Evolutionary conservation across 129 eudicot species (phyloP).

Genomic region (Glebionis coronaria): DNA sequence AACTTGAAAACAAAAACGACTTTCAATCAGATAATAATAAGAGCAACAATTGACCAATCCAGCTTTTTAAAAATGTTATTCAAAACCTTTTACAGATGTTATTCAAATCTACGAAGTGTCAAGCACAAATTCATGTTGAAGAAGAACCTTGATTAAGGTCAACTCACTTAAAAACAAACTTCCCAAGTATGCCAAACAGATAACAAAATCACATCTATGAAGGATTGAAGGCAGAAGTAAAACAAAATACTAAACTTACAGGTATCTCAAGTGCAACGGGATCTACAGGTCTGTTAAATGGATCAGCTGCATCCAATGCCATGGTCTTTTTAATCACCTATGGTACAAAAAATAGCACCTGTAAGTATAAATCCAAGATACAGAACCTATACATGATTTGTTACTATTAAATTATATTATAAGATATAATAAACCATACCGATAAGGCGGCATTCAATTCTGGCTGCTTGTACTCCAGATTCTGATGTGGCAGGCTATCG

Average conservation of each 20-base stretch:
- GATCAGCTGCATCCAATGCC: constrained; percentile 80
- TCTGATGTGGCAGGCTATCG: constrained; percentile 23
- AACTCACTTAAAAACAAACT: not conserved
- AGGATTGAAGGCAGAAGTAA: not conserved
- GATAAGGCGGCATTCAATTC: constrained; percentile 57
- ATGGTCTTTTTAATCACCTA: constrained; percentile 65
- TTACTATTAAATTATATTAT: constrained; percentile 19
- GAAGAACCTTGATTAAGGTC: not conserved
- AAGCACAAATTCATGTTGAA: not conserved
- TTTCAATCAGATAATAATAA: no score
- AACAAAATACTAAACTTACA: constrained; percentile 36
- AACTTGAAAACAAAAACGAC: no score
- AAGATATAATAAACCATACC: constrained; percentile 33
- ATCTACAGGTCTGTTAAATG: constrained; percentile 72
- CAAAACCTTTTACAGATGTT: no score
- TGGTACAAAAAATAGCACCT: constrained; percentile 47
- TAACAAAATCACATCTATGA: no score
- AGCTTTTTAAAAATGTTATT: no score
- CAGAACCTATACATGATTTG: constrained; percentile 2
- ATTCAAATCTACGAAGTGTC: not conserved
- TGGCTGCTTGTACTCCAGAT: constrained; percentile 46
- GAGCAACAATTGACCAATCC: no score
- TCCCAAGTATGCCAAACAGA: not conserved
- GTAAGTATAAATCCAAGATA: not conserved
- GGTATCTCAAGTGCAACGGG: constrained; percentile 71